Evolutionary conservation across 257 asterid species (phyloP), one percentile per base, ranked within the genome.

Genomic region (Solanum chaucha): DNA sequence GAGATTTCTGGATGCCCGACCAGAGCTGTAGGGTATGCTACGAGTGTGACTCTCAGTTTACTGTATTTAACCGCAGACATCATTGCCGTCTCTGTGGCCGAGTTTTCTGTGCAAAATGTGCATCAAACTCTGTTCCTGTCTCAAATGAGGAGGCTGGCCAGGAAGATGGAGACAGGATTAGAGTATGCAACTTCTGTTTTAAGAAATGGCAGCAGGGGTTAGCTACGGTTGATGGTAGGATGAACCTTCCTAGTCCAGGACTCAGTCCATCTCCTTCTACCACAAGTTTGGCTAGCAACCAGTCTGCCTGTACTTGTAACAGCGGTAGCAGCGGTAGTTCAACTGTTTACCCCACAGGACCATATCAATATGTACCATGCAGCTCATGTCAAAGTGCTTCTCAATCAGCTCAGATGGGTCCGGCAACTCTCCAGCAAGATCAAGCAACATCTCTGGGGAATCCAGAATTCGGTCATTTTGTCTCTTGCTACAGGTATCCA

Each of bases 1-100:
- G 97, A 92, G 98, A 95, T 89, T 97, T 97, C 89, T 97, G 99
- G 99, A 97, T 97, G 98, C 99, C 98, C 84, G 99, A 97, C 89
- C 91, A 93, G 90, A 97, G 98, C 87, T 97, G 99, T 93, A 92
- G 93, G 92, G 98, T 97, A 67, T 97, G 99, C 93, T 97, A 97
- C 85, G 98, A 97, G 82, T 97, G 99, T 88, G 99, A 97, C 91
- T 87, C 96, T 3, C 95, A 93, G 68, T 97, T 97, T 91, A 93
- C 96, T 6, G 91, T 94, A 89, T 91, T 95, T 81, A 95, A 97
- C 89, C 93, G 99, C 55, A 94, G 98, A 91, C 99, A 97, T 90
- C 99, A 97, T 84, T 97, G 99, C 91, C 95, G 99, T 34, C 93
- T 91, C 74, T 97, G 99, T 68, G 99, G 98, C 64, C 88, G 98